Percentiles rank a stretch among this genome's conserved stretches.
Conservation (phyloP, 2,329 filamentous ascomycete species). For the Blumeria graminis region DNA sequence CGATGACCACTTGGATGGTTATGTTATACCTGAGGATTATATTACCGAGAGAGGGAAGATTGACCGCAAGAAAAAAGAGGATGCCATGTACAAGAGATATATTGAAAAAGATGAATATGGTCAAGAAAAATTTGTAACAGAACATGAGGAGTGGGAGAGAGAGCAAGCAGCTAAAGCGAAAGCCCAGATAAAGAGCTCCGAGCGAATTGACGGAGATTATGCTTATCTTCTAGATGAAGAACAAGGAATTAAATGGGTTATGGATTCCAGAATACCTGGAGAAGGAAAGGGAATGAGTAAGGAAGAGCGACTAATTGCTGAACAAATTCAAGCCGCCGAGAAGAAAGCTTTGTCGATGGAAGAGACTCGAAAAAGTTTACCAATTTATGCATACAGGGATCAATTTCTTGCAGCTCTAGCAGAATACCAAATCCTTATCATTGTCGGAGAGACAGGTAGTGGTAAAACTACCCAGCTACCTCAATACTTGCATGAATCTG, state of each 20-base stretch:
- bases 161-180: conserved; percentile 78
- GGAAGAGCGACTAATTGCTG: conserved; percentile 55
- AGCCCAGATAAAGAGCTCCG: conserved; percentile 52
- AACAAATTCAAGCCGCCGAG: conserved; percentile 71
- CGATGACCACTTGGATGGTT: conserved; percentile 80
- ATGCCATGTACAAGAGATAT: conserved; percentile 74
- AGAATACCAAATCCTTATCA: conserved; percentile 66
- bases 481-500: conserved; percentile 80
- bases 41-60: conserved; percentile 85
- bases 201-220: conserved; percentile 61
- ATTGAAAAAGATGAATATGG: conserved; percentile 72
- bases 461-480: conserved; percentile 92
- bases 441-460: conserved; percentile 83
- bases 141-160: conserved; percentile 87
- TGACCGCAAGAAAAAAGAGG: conserved; percentile 65
- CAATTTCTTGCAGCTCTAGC: conserved; percentile 70
- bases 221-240: conserved; percentile 82
- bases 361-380: conserved; percentile 71
- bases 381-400: conserved; percentile 72
- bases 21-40: conserved; percentile 82
- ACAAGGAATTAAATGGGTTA: conserved; percentile 65
- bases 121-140: conserved; percentile 71
- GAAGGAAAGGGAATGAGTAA: conserved; percentile 47
- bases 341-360: conserved; percentile 72
- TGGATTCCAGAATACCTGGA: conserved; percentile 48